A percentile compares a stretch with the other conserved stretches of the same genome.
phyloP scores from a whole-genome alignment of 2,329 filamentous ascomycete species.

The Colletotrichum sp. region DNA sequence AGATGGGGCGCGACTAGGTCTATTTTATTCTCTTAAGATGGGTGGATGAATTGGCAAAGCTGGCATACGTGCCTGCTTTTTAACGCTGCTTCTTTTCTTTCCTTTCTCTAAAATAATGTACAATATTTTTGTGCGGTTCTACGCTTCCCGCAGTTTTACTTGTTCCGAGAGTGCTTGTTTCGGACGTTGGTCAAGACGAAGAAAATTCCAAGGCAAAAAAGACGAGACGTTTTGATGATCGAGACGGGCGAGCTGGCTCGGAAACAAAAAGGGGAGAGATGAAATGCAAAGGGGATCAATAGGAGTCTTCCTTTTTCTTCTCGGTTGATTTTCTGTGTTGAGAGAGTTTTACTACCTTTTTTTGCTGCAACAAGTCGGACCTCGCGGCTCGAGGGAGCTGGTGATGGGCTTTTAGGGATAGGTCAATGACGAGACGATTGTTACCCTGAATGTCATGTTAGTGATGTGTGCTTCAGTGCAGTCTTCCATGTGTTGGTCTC shows the following conservation, averaged over 20 bases:
- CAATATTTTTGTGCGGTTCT: conserved; percentile 11
- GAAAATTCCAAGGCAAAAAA: neutral
- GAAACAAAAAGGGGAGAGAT: neutral
- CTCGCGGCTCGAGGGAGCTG: neutral
- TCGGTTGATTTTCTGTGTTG: neutral
- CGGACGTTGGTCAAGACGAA: neutral
- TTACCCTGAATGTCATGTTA: neutral
- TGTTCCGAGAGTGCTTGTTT: neutral
- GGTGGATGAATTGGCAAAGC: conserved; percentile 1
- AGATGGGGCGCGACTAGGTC: neutral
- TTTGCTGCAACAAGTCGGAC: neutral
- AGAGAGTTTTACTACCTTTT: neutral
- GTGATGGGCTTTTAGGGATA: neutral
- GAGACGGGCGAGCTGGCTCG: neutral
- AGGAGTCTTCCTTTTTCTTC: neutral
- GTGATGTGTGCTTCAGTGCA: neutral
- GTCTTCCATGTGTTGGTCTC: neutral
- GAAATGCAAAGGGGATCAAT: neutral
- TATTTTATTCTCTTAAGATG: neutral
- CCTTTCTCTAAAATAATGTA: conserved; percentile 22
- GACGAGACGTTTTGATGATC: conserved; percentile 9
- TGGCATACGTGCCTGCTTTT: neutral
- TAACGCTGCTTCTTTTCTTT: neutral
- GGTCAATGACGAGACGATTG: conserved; percentile 22
- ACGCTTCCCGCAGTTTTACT: neutral